phyloP scores from a whole-genome alignment of 768 basidiomycete genomes.

The Boletellus ananas region DNA sequence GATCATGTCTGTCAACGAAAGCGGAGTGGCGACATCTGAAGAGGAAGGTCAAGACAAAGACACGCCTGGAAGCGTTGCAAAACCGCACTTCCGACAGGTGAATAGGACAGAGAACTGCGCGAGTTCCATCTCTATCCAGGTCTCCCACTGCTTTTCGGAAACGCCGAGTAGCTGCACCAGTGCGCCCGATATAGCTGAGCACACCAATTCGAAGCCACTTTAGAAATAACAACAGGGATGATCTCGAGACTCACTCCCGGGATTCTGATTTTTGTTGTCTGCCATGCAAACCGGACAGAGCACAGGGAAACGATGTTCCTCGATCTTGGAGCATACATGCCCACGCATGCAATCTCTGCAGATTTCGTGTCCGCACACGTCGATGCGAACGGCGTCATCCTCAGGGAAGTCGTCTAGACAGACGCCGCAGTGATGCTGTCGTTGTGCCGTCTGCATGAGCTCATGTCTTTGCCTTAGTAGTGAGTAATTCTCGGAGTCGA shows the following conservation, averaged over 20 bases:
- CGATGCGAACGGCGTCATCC: slow-evolving; percentile 41
- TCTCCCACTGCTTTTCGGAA: slow-evolving; percentile 38
- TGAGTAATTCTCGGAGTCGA: slow-evolving; percentile 38
- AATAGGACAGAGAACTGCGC: slow-evolving; percentile 38
- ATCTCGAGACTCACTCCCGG: slow-evolving; percentile 25
- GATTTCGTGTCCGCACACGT: slow-evolving; percentile 46
- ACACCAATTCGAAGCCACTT: neutral
- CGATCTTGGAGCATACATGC: slow-evolving; percentile 45
- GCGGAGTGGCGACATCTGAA: slow-evolving; percentile 47
- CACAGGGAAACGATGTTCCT: slow-evolving; percentile 55
- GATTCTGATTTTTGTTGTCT: slow-evolving; percentile 27
- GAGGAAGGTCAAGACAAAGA: neutral
- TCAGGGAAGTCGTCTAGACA: slow-evolving; percentile 50
- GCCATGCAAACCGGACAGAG: slow-evolving; percentile 55
- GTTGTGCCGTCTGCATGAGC: slow-evolving; percentile 31
- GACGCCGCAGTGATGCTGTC: slow-evolving; percentile 48
- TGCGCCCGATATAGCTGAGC: slow-evolving; percentile 35
- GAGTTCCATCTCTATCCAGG: slow-evolving; percentile 47
- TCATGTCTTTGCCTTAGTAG: slow-evolving; percentile 32
- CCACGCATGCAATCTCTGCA: slow-evolving; percentile 50
- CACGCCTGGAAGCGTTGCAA: neutral
- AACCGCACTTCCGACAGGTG: slow-evolving; percentile 47
- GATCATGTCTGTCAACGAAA: slow-evolving; percentile 50
- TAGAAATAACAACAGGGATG: neutral
- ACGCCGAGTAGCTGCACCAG: slow-evolving; percentile 44